phyloP scores from a whole-genome alignment of 108 stramenopile genomes.

The Epithemia pelagica region DNA sequence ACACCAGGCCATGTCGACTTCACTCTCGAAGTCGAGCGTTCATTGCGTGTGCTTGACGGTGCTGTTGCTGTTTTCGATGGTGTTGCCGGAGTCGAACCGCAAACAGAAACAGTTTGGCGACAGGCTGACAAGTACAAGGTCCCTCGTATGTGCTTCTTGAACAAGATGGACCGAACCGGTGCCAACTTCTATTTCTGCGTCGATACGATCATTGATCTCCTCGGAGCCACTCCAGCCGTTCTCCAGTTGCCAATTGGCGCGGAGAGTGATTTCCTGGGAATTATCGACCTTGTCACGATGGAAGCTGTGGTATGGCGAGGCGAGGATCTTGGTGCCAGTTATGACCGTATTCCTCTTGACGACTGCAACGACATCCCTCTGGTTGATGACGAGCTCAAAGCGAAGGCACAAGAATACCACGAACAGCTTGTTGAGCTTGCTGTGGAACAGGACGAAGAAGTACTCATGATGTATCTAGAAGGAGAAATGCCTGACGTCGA shows the following conservation, averaged over 20 bases:
- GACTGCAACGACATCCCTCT: slow-evolving; percentile 83
- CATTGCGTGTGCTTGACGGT: slow-evolving; percentile 96
- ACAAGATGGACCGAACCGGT: slow-evolving; percentile 99
- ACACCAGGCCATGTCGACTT: slow-evolving; percentile 63
- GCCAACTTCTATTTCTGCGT: slow-evolving; percentile 96
- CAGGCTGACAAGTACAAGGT: slow-evolving; percentile 97
- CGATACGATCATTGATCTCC: slow-evolving; percentile 85
- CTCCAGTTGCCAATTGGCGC: slow-evolving; percentile 93
- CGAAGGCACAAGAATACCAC: slow-evolving; percentile 72
- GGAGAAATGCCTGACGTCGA: slow-evolving; percentile 74
- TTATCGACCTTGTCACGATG: slow-evolving; percentile 96
- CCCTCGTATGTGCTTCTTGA: slow-evolving; percentile 98
- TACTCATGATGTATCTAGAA: slow-evolving; percentile 85
- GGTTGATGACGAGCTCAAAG: slow-evolving; percentile 82
- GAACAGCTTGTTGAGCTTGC: slow-evolving; percentile 83
- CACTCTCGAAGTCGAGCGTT: slow-evolving; percentile 89
- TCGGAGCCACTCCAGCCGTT: slow-evolving; percentile 90
- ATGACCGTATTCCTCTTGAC: slow-evolving; percentile 81
- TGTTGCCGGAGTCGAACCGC: slow-evolving; percentile 98
- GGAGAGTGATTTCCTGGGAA: slow-evolving; percentile 90
- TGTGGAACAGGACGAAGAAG: slow-evolving; percentile 90
- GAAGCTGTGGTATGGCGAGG: slow-evolving; percentile 94
- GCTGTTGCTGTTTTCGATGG: slow-evolving; percentile 99
- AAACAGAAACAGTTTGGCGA: slow-evolving; percentile 99
- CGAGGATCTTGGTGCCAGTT: slow-evolving; percentile 95